Percentiles rank a stretch among this genome's conserved stretches.
Conservation (phyloP, 345 rosid genomes). For the Cardamine chenopodiifolia region DNA sequence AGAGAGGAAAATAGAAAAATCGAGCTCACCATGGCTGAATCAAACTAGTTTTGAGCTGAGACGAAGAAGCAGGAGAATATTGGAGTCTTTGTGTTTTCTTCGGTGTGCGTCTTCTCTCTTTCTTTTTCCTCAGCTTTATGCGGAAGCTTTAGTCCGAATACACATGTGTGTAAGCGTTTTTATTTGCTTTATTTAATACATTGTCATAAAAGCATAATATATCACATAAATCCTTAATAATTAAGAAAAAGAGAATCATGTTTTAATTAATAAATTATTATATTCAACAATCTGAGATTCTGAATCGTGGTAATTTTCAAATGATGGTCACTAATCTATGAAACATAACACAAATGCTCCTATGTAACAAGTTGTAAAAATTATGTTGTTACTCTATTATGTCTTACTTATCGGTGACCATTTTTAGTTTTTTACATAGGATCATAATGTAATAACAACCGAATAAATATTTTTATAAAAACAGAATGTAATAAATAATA, state of each 20-base stretch:
- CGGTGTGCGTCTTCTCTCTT: slow-evolving; percentile 24
- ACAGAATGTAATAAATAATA: too few species aligned
- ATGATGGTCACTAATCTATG: neutral
- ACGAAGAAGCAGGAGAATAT: slow-evolving; percentile 24
- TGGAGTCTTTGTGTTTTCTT: slow-evolving; percentile 29
- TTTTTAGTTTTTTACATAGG: neutral
- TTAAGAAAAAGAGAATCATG: neutral
- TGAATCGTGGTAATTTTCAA: too few species aligned
- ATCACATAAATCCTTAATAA: neutral
- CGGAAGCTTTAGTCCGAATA: slow-evolving; percentile 35
- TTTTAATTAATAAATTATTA: neutral
- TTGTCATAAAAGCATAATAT: neutral
- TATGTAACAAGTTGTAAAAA: neutral
- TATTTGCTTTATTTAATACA: slow-evolving; percentile 21
- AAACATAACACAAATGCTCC: neutral
- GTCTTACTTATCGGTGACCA: neutral
- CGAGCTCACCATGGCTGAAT: slow-evolving; percentile 44
- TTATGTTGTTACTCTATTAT: neutral
- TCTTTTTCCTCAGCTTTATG: slow-evolving; percentile 24
- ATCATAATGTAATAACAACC: neutral
- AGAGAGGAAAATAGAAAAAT: neutral
- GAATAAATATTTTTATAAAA: too few species aligned
- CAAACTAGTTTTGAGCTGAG: slow-evolving; percentile 17
- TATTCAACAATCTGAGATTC: neutral
- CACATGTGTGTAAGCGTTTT: slow-evolving; percentile 8